Evolutionary conservation across 2,329 filamentous ascomycete species (phyloP).

Genomic region (Botryosphaeria dothidea): DNA sequence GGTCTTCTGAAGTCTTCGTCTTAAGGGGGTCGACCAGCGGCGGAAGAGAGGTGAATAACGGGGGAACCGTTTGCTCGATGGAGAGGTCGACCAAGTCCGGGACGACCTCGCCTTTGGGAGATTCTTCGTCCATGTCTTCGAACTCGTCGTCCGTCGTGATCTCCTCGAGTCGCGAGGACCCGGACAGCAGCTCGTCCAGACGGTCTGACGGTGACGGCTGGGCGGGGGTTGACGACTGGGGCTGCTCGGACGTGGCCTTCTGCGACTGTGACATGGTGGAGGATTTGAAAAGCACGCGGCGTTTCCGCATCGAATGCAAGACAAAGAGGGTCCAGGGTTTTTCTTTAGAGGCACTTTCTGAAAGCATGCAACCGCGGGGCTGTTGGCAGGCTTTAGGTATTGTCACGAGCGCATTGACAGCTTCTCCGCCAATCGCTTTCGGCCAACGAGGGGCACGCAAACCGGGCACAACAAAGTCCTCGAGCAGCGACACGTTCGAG

Average conservation of each 20-base stretch:
- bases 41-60: slow-evolving; percentile 41
- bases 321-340: slow-evolving; percentile 16
- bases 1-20: slow-evolving; percentile 68
- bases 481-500: not conserved
- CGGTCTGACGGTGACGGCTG: slow-evolving; percentile 19
- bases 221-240: slow-evolving; percentile 25
- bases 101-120: slow-evolving; percentile 9
- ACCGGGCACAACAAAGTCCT: not conserved
- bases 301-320: slow-evolving; percentile 16
- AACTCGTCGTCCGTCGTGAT: slow-evolving; percentile 38
- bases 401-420: slow-evolving; percentile 17
- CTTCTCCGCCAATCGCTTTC: slow-evolving; percentile 7
- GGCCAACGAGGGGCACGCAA: not conserved
- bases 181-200: slow-evolving; percentile 12
- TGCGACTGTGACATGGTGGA: not conserved
- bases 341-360: slow-evolving; percentile 8
- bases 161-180: slow-evolving; percentile 33
- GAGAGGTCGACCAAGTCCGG: slow-evolving; percentile 15
- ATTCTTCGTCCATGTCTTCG: slow-evolving; percentile 35
- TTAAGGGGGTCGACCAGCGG: slow-evolving; percentile 65
- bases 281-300: slow-evolving; percentile 12
- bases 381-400: slow-evolving; percentile 1
- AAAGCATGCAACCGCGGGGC: slow-evolving; percentile 6
- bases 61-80: slow-evolving; percentile 28
- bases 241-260: not conserved